These are phyloP conservation scores for Suhomyces vadensis DNA, from an alignment of 805 yeast species.

Conservation along the genomic window DNA sequence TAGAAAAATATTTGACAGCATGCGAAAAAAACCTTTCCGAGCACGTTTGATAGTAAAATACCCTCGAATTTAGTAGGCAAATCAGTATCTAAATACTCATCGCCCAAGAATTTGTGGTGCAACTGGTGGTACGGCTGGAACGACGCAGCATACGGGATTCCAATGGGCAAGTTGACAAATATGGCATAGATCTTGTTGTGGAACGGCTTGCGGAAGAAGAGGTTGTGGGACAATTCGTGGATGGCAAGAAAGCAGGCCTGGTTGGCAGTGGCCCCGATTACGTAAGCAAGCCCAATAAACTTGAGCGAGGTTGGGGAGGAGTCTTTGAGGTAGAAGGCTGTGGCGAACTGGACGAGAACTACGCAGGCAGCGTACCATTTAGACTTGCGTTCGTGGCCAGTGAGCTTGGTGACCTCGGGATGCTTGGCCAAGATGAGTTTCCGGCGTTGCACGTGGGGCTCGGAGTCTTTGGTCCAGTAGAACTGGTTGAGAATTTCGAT, in stretches of 20 bases:
- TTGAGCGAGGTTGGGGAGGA: conserved; percentile 51
- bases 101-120: conserved; percentile 90
- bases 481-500: conserved; percentile 57
- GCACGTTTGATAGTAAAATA: conserved; percentile 64
- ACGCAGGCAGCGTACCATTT: conserved; percentile 72
- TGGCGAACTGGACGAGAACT: conserved; percentile 62
- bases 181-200: conserved; percentile 78
- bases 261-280: conserved; percentile 82
- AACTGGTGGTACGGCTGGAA: conserved; percentile 88
- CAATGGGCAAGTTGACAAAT: conserved; percentile 80
- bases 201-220: conserved; percentile 76
- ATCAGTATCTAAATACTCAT: conserved; percentile 80
- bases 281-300: conserved; percentile 65
- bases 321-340: conserved; percentile 63
- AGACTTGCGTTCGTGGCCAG: conserved; percentile 85
- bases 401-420: conserved; percentile 76
- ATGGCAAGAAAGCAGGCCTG: conserved; percentile 85
- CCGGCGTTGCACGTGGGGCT: conserved; percentile 78
- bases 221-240: conserved; percentile 84
- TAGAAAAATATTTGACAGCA: conserved; percentile 87
- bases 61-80: conserved; percentile 84
- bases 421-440: conserved; percentile 70
- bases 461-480: conserved; percentile 80
- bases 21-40: conserved; percentile 89
- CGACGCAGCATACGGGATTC: conserved; percentile 86